Conservation (phyloP, 371 early-diverging fungal species). For the Mucor piriformis region DNA sequence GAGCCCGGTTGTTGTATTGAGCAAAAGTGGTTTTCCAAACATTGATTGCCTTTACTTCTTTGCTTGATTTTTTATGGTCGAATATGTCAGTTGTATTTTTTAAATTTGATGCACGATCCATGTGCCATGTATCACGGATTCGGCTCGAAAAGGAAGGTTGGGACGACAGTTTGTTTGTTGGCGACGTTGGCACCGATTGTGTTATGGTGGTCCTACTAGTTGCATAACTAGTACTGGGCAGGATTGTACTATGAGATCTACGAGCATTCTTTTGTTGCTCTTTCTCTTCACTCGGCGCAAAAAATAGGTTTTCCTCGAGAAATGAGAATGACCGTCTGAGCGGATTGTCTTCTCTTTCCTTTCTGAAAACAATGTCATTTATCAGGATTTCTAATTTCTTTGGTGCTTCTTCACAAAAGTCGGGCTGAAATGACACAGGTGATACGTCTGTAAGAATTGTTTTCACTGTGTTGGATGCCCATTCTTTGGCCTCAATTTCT, state of each 20-base stretch:
- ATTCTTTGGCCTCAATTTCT: slow-evolving; percentile 40
- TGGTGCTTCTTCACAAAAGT: slow-evolving; percentile 1
- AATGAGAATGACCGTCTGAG: slow-evolving; percentile 38
- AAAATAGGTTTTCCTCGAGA: slow-evolving; percentile 31
- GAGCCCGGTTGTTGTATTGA: slow-evolving; percentile 14
- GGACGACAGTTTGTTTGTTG: slow-evolving; percentile 4
- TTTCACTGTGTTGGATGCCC: slow-evolving; percentile 39
- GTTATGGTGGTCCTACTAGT: neutral
- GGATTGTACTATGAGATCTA: slow-evolving; percentile 18
- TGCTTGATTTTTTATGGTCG: slow-evolving; percentile 17
- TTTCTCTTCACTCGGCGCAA: neutral
- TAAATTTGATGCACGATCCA: slow-evolving; percentile 13
- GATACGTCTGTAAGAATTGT: slow-evolving; percentile 28
- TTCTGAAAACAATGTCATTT: neutral
- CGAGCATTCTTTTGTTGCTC: slow-evolving; percentile 12
- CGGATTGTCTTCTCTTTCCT: neutral
- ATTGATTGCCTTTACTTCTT: slow-evolving; percentile 15
- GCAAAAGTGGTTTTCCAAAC: slow-evolving; percentile 22
- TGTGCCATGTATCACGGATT: slow-evolving; percentile 23
- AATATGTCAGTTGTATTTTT: slow-evolving; percentile 16
- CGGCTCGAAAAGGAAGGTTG: slow-evolving; percentile 20
- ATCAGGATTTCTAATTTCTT: neutral
- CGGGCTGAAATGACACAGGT: slow-evolving; percentile 36
- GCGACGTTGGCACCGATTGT: slow-evolving; percentile 8
- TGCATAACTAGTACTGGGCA: slow-evolving; percentile 6